Evolutionary conservation across 805 yeast genomes (phyloP).

Genomic region (Wickerhamiella sergipiensis): DNA sequence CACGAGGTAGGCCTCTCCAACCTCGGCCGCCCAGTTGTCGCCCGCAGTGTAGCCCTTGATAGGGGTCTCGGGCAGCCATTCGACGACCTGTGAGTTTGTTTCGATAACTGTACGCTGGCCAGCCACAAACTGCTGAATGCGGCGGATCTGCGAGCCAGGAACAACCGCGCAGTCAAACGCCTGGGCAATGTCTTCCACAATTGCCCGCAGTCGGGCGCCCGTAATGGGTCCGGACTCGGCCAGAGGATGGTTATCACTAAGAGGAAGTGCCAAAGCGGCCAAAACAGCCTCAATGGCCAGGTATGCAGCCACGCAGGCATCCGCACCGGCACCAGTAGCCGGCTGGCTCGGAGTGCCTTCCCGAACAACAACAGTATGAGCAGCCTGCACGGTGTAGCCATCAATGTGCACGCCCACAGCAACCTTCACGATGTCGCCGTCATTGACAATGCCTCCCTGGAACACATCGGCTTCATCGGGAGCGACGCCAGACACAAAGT

Average conservation of each 20-base stretch:
- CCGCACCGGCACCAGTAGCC: conserved; percentile 70
- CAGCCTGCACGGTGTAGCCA: conserved; percentile 78
- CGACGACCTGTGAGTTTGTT: conserved; percentile 79
- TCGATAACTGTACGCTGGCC: conserved; percentile 95
- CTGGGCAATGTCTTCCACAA: conserved; percentile 81
- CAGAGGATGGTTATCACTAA: conserved; percentile 40
- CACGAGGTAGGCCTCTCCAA: conserved; percentile 79
- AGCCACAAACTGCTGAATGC: conserved; percentile 83
- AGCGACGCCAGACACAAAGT: conserved; percentile 61
- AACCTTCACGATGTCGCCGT: conserved; percentile 80
- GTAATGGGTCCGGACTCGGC: conserved; percentile 28
- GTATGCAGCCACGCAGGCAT: conserved; percentile 78
- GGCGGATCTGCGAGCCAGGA: conserved; percentile 86
- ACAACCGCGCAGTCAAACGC: conserved; percentile 72
- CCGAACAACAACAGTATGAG: conserved; percentile 71
- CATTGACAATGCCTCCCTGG: conserved; percentile 35
- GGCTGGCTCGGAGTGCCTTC: conserved; percentile 51
- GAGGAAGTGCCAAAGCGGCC: conserved; percentile 55
- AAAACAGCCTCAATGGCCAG: conserved; percentile 81
- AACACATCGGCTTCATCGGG: conserved; percentile 45
- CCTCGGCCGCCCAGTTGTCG: conserved; percentile 43
- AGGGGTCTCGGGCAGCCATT: conserved; percentile 23
- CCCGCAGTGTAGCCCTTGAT: conserved; percentile 9
- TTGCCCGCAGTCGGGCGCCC: conserved; percentile 54
- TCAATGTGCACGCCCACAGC: conserved; percentile 85